Evolutionary conservation across 768 basidiomycete genomes (phyloP), one percentile per base, ranked within the genome.

Genomic region (Daedaleopsis nitida): DNA sequence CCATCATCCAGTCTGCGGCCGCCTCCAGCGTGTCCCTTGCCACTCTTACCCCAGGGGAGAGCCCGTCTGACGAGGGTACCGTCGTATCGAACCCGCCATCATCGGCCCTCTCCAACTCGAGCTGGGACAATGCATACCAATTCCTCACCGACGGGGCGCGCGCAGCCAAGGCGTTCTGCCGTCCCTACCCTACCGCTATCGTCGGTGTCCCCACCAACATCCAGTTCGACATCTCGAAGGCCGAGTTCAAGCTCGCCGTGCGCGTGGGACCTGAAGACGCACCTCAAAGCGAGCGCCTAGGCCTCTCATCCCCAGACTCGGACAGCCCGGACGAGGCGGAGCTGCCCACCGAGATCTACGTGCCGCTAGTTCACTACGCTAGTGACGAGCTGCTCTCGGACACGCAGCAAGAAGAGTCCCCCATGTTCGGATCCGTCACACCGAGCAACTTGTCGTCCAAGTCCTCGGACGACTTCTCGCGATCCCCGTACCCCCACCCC

Each of bases 361-460:
- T 98, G 1, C 97, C 97, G 5, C 79, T 94, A 52, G 87, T 96
- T 19, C 97, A 99, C 72, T 99, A 87, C 71, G 92, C 89, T 3
- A 79, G 81, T 62, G 74, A 78, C 21, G 70, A 74, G 34, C 65
- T 70, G 21, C 65, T 68, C 38, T 39, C 67, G 9, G 54, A 55
- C 47, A 19, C 24, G 8, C 50, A 42, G 39, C 57, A 61, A 38
- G 27, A 47, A 42, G 10, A 61, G 52, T 47, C 58, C 5, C 58
- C 47, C 49, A 42, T 37, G 49, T 55, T 55, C 50, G 51, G 42
- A 24, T 37, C 52, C 21, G 38, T 34, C 23, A 50, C 51, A 35
- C 56, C 42, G 45, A 55, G 48, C 43, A 58, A 45, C 4, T 34
- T 24, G 17, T 56, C 50, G 23, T 53, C 59, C 44, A 60, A 60